Evolutionary conservation across 371 early-diverging fungal species (phyloP), one percentile per base, ranked within the genome.

Genomic region (Cokeromyces recurvatus): DNA sequence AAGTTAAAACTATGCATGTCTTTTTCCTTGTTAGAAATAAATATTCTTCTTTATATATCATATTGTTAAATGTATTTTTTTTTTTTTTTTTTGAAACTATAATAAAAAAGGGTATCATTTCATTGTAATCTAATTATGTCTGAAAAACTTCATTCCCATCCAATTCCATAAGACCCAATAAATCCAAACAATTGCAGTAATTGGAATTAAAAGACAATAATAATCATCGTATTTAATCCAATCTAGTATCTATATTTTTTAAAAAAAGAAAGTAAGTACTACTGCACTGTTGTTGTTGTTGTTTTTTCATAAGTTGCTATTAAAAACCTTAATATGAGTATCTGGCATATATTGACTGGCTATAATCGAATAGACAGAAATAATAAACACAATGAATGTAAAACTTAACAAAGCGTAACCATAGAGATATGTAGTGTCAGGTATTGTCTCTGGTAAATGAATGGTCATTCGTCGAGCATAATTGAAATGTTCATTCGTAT

Each of bases 91-190:
- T n/a, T n/a, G n/a, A n/a, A n/a, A n/a, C n/a, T n/a, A n/a, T n/a
- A n/a, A 8, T 29, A 11, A 29, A 29, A 29, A 8, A 8, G 29
- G 11, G 29, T 8, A 8, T 11, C 29, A 29, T 29, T 29, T 29
- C 29, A 29, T 29, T 29, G 29, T 11, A 34, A 11, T 44, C 61
- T 66, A 88, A 48, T 89, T 91, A 50, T 94, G 94, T 19, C 93
- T 72, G 57, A 92, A 93, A 51, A 89, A 86, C 74, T 95, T 94
- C 86, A 94, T 88, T 20, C 95, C 95, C 48, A 95, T 78, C 96
- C 96, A 95, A 64, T 92, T 94, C 79, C 88, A 87, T 22, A 93
- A 64, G n/a, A 91, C 81, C 53, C 86, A 85, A 54, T 86, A 82
- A 10, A 89, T 70, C 40, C 82, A 77, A 12, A 86, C 87, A 27